Evolutionary conservation across 768 basidiomycete genomes (phyloP).

Genomic region (Xerocomus potaroensis): DNA sequence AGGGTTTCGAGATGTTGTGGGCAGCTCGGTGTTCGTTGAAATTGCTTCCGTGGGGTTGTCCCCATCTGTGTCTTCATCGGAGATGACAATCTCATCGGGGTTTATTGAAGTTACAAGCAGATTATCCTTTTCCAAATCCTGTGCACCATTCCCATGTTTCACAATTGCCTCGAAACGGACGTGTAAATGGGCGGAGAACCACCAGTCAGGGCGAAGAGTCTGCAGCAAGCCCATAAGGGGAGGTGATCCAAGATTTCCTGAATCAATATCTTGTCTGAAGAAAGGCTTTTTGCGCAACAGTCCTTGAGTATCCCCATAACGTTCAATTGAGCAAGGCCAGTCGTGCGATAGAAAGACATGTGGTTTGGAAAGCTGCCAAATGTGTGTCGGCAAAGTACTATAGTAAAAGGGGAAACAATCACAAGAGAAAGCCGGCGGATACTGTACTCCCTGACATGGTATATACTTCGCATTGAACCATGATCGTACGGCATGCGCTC

Average conservation of each 20-base stretch:
- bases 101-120: constrained; percentile 9
- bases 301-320: constrained; percentile 62
- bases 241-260: constrained; percentile 76
- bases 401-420: constrained; percentile 14
- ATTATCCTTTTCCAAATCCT: neutral
- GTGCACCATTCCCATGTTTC: constrained; percentile 34
- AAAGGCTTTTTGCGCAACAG: constrained; percentile 76
- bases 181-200: constrained; percentile 93
- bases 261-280: constrained; percentile 65
- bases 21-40: constrained; percentile 33
- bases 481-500: constrained; percentile 81
- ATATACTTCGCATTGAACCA: constrained; percentile 72
- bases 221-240: constrained; percentile 75
- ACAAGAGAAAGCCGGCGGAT: constrained; percentile 75
- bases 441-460: constrained; percentile 87
- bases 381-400: neutral
- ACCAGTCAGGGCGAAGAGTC: constrained; percentile 74
- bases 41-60: constrained; percentile 1
- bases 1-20: constrained; percentile 36
- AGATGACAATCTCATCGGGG: constrained; percentile 40
- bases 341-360: constrained; percentile 92
- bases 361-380: constrained; percentile 49
- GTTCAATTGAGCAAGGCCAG: constrained; percentile 87
- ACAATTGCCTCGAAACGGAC: constrained; percentile 77
- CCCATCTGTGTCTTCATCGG: constrained; percentile 31